Conservation (phyloP, 2,329 filamentous ascomycete genomes). For the Aspergillus sp. region DNA sequence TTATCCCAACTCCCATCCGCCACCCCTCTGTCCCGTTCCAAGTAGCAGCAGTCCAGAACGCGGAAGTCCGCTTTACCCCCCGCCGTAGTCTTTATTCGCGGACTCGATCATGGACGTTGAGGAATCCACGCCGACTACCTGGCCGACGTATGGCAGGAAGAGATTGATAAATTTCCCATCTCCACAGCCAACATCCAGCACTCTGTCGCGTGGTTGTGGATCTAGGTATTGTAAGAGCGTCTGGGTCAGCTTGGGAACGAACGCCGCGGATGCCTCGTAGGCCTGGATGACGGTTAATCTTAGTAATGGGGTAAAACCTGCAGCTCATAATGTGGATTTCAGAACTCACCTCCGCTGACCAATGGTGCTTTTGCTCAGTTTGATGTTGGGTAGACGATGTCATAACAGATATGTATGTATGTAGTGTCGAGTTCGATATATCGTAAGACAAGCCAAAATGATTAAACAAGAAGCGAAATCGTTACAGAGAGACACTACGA, state of each 20-base stretch:
- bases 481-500: not conserved
- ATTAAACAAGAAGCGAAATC: not conserved
- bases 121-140: slow-evolving; percentile 60
- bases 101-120: slow-evolving; percentile 60
- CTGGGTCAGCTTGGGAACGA: slow-evolving; percentile 62
- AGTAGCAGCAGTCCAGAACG: slow-evolving; percentile 36
- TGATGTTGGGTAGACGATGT: not conserved
- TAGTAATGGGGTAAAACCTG: no score
- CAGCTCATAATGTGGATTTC: no score
- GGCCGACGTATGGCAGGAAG: slow-evolving; percentile 50
- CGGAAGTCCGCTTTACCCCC: slow-evolving; percentile 26
- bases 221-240: slow-evolving; percentile 61
- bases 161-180: slow-evolving; percentile 61
- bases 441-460: not conserved
- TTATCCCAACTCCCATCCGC: slow-evolving; percentile 47
- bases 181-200: slow-evolving; percentile 66
- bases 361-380: slow-evolving; percentile 31
- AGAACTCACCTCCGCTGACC: slow-evolving; percentile 36
- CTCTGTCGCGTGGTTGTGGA: slow-evolving; percentile 56
- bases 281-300: slow-evolving; percentile 43
- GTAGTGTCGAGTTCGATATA: not conserved
- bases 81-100: slow-evolving; percentile 46
- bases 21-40: slow-evolving; percentile 29
- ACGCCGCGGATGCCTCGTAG: slow-evolving; percentile 62
- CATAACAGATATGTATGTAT: not conserved